Evolutionary conservation across 108 stramenopile genomes (phyloP).

Genomic region (Chaetoceros muelleri): DNA sequence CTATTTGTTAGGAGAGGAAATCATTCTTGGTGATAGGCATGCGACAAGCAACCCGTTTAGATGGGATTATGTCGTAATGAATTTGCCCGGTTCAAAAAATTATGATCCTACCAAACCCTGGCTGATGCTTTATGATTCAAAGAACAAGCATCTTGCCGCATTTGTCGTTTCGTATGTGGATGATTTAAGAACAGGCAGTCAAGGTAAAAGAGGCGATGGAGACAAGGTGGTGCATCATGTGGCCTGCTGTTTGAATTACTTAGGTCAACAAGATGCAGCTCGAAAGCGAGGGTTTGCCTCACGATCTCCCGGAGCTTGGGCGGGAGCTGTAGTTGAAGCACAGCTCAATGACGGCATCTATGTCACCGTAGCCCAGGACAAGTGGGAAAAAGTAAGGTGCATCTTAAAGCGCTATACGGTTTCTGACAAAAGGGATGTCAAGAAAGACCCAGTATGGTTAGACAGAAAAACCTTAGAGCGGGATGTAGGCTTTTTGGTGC

Average conservation of each 20-base stretch:
- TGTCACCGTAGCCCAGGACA: neutral
- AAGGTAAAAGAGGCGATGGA: constrained; percentile 2
- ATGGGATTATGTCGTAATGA: constrained; percentile 13
- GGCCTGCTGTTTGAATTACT: constrained; percentile 5
- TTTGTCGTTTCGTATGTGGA: constrained; percentile 19
- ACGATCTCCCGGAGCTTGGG: neutral
- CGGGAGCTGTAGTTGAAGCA: neutral
- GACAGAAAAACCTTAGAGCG: constrained; percentile 12
- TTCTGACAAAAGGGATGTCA: neutral
- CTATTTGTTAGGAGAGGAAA: constrained; percentile 12
- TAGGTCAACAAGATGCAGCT: constrained; percentile 8
- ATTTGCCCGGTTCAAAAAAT: constrained; percentile 22
- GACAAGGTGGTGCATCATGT: constrained; percentile 6
- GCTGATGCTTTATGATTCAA: constrained; percentile 11
- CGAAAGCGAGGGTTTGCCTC: neutral
- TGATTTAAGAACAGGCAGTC: constrained; percentile 3
- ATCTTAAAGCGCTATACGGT: neutral
- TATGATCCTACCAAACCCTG: constrained; percentile 16
- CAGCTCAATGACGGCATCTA: neutral
- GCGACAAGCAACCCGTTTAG: constrained; percentile 11
- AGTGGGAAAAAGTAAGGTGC: constrained; percentile 1
- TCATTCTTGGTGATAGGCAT: constrained; percentile 7
- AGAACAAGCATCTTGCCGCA: constrained; percentile 9
- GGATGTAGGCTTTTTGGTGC: constrained; percentile 26
- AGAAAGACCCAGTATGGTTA: neutral